A percentile compares a stretch with the other conserved stretches of the same genome.
Evolutionary conservation across 2,329 filamentous ascomycete genomes (phyloP).

Genomic region (Xenoacremonium recifei): DNA sequence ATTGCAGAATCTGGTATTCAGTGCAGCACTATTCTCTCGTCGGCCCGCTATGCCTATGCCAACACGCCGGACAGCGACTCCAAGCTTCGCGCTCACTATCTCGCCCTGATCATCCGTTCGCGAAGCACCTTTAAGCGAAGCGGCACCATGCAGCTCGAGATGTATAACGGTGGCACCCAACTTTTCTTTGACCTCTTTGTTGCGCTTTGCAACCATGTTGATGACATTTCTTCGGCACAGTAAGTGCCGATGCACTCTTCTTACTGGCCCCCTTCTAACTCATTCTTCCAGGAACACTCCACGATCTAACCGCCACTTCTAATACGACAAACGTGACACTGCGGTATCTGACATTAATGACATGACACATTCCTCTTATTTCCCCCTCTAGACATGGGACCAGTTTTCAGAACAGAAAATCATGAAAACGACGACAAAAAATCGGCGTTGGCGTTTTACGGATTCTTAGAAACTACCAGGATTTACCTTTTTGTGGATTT

Average conservation of each 20-base stretch:
- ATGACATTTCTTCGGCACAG: constrained; percentile 60
- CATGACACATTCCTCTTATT: constrained; percentile 10
- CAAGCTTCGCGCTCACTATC: constrained; percentile 86
- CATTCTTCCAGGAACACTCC: constrained; percentile 36
- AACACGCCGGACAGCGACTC: constrained; percentile 88
- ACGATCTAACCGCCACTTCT: constrained; percentile 46
- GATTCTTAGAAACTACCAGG: no score
- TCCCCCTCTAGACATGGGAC: constrained; percentile 7
- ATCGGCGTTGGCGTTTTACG: constrained; percentile 14
- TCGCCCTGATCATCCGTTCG: constrained; percentile 87
- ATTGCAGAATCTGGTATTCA: constrained; percentile 69
- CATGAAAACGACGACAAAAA: constrained; percentile 18
- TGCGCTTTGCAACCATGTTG: constrained; percentile 87
- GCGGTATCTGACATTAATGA: constrained; percentile 23
- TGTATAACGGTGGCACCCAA: constrained; percentile 79
- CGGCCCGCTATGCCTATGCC: constrained; percentile 85
- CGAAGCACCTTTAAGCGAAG: constrained; percentile 88
- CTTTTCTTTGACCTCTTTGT: constrained; percentile 95
- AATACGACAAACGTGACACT: constrained; percentile 9
- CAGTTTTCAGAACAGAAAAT: constrained; percentile 11
- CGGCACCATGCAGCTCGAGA: constrained; percentile 93
- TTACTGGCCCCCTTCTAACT: constrained; percentile 3
- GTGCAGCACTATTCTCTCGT: constrained; percentile 79
- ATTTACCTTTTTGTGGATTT: constrained; percentile 2
- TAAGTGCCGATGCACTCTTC: constrained; percentile 35